phyloP scores from a whole-genome alignment of 352 stramenopile genomes.

The Globisporangium cystogenes region DNA sequence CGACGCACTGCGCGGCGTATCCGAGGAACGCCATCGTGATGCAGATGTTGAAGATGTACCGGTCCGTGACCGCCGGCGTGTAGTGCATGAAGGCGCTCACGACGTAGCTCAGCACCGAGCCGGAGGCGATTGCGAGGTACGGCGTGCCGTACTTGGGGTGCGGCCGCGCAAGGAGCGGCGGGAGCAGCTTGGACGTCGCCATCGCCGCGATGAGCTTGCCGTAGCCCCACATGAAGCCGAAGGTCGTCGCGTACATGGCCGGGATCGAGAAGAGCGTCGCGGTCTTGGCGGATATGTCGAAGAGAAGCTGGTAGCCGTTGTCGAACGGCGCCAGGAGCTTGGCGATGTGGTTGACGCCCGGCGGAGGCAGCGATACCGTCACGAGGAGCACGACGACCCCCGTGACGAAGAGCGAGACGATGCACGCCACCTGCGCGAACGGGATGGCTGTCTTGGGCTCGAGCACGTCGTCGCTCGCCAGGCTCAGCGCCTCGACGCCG shows the following conservation, averaged over 20 bases:
- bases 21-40: constrained; percentile 22
- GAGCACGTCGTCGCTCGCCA: constrained; percentile 18
- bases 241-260: constrained; percentile 25
- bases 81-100: constrained; percentile 22
- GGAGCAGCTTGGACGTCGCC: constrained; percentile 26
- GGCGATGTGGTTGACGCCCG: constrained; percentile 15
- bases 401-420: constrained; percentile 17
- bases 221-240: constrained; percentile 32
- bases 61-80: constrained; percentile 7
- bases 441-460: constrained; percentile 17
- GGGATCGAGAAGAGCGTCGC: constrained; percentile 31
- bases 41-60: constrained; percentile 30
- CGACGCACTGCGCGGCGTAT: constrained; percentile 25
- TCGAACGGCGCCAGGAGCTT: constrained; percentile 25
- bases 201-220: constrained; percentile 29
- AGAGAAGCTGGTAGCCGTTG: constrained; percentile 22
- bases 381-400: constrained; percentile 20
- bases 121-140: constrained; percentile 12
- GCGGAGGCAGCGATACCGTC: constrained; percentile 16
- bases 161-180: constrained; percentile 7
- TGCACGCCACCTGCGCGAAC: constrained; percentile 17
- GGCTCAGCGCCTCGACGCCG: constrained; percentile 22
- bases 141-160: constrained; percentile 17
- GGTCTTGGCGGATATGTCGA: constrained; percentile 15
- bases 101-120: constrained; percentile 18